phyloP scores from a whole-genome alignment of 805 yeast species.

The Phaffomyces antillensis region DNA sequence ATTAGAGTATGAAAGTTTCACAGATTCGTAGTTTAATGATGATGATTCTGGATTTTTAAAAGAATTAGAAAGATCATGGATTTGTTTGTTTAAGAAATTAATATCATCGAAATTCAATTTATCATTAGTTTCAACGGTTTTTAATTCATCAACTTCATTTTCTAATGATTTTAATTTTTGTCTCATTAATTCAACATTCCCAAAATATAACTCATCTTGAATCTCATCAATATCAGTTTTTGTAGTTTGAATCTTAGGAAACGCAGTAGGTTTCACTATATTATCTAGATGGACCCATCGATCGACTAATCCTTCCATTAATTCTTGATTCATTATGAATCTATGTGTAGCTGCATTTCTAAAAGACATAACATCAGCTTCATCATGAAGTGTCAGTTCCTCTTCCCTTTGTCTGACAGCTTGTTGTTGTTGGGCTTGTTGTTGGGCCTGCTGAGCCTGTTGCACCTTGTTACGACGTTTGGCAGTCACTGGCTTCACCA shows the following conservation, averaged over 20 bases:
- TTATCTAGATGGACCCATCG: constrained; percentile 39
- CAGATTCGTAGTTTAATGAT: constrained; percentile 1
- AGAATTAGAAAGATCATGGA: constrained; percentile 7
- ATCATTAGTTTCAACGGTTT: not conserved
- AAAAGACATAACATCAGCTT: constrained; percentile 45
- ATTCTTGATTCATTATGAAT: constrained; percentile 41
- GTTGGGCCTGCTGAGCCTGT: constrained; percentile 9
- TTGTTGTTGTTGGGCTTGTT: constrained; percentile 5
- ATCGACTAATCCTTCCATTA: constrained; percentile 39
- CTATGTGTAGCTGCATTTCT: constrained; percentile 38
- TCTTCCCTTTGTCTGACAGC: constrained; percentile 14
- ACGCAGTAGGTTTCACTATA: constrained; percentile 35
- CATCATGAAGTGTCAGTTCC: constrained; percentile 35
- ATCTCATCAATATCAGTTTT: constrained; percentile 10
- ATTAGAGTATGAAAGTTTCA: constrained; percentile 5
- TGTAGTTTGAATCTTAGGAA: constrained; percentile 14
- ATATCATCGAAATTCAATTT: constrained; percentile 1
- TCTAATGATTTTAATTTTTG: constrained; percentile 14
- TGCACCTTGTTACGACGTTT: constrained; percentile 18
- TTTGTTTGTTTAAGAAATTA: constrained; percentile 5
- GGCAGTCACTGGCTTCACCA: constrained; percentile 21
- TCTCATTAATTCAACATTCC: constrained; percentile 18
- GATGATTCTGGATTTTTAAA: constrained; percentile 1
- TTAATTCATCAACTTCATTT: constrained; percentile 14
- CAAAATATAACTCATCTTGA: constrained; percentile 20